phyloP scores from a whole-genome alignment of 805 yeast species.

The Lachancea cidri region DNA sequence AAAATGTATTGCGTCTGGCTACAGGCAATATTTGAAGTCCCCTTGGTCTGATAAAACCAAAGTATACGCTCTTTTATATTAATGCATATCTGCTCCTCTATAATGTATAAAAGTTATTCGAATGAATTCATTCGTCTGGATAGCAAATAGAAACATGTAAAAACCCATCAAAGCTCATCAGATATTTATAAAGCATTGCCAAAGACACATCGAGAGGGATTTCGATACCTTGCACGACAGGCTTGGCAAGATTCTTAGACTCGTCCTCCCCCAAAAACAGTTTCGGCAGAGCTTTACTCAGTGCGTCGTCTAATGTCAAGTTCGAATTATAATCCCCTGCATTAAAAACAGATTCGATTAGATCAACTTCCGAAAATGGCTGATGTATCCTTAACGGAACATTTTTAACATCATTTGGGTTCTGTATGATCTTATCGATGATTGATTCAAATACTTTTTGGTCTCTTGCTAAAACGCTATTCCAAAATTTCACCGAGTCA shows the following conservation, averaged over 20 bases:
- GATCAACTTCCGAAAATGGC: slow-evolving; percentile 35
- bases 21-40: slow-evolving; percentile 75
- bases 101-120: background rate
- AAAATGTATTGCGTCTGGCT: slow-evolving; percentile 98
- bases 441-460: slow-evolving; percentile 18
- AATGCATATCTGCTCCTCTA: background rate
- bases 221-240: slow-evolving; percentile 47
- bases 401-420: slow-evolving; percentile 22
- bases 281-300: slow-evolving; percentile 41
- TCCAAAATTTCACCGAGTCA: slow-evolving; percentile 56
- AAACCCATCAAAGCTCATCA: slow-evolving; percentile 59
- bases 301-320: slow-evolving; percentile 36
- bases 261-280: slow-evolving; percentile 39
- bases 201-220: slow-evolving; percentile 43
- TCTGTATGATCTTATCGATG: slow-evolving; percentile 14
- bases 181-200: slow-evolving; percentile 40
- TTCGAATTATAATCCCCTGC: slow-evolving; percentile 7
- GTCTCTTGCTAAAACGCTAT: slow-evolving; percentile 36
- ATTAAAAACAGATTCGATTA: slow-evolving; percentile 32
- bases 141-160: slow-evolving; percentile 38
- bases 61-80: background rate
- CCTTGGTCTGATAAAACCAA: slow-evolving; percentile 6
- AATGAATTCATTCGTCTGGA: background rate
- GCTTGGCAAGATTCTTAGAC: slow-evolving; percentile 11
- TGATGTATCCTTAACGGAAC: slow-evolving; percentile 48